phyloP scores from a whole-genome alignment of 2,329 filamentous ascomycete species.

The Herpotrichia juniperi region DNA sequence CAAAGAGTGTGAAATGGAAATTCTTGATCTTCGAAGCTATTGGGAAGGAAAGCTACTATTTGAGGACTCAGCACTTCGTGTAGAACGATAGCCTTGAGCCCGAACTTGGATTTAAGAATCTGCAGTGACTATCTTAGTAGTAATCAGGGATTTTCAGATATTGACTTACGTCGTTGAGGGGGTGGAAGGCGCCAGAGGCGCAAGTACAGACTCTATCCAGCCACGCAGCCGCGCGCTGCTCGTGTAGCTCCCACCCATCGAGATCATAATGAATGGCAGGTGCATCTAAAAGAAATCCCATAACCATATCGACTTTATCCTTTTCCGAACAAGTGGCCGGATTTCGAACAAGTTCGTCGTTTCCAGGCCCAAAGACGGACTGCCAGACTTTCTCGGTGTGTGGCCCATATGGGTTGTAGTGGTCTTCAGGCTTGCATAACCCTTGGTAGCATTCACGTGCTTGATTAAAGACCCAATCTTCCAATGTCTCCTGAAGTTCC shows the following conservation, averaged over 20 bases:
- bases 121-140: neutral
- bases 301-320: neutral
- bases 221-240: neutral
- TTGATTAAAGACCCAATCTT: neutral
- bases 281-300: neutral
- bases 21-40: neutral
- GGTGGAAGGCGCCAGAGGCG: neutral
- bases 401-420: neutral
- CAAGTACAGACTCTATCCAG: neutral
- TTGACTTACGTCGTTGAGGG: neutral
- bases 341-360: neutral
- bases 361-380: neutral
- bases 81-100: constrained; percentile 8
- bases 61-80: constrained; percentile 7
- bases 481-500: neutral
- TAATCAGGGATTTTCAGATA: neutral
- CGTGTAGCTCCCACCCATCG: neutral
- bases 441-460: constrained; percentile 1
- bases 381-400: neutral
- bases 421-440: neutral
- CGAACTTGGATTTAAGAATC: constrained; percentile 8
- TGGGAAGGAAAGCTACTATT: neutral
- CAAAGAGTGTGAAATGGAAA: neutral
- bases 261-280: neutral
- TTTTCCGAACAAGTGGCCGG: neutral